A percentile compares a stretch with the other conserved stretches of the same genome.
Evolutionary conservation across 2,329 filamentous ascomycete species (phyloP).

Genomic region (Orbilia javanica): DNA sequence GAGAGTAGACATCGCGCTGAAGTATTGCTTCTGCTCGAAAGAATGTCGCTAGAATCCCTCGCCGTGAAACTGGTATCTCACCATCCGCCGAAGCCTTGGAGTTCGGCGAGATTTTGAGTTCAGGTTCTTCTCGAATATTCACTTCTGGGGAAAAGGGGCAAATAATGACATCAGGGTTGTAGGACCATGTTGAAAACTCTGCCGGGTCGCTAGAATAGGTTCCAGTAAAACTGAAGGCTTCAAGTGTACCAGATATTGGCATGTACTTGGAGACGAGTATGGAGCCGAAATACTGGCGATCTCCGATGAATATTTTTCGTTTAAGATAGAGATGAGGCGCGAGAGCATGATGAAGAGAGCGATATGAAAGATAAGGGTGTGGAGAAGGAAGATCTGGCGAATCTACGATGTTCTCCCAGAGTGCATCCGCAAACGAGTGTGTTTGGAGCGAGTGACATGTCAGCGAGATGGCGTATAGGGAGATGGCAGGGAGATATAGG

Average conservation of each 20-base stretch:
- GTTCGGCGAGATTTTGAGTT: conserved; percentile 57
- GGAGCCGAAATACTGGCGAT: conserved; percentile 59
- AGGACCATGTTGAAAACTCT: conserved; percentile 50
- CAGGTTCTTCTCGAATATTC: conserved; percentile 57
- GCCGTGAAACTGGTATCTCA: conserved; percentile 56
- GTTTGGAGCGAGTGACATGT: conserved; percentile 45
- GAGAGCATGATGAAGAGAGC: conserved; percentile 59
- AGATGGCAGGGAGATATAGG: conserved; percentile 49
- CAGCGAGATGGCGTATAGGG: conserved; percentile 48
- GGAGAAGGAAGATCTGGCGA: conserved; percentile 58
- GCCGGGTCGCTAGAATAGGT: neutral
- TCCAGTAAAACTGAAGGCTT: conserved; percentile 56
- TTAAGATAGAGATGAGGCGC: conserved; percentile 61
- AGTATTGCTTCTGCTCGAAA: conserved; percentile 57
- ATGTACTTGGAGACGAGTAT: conserved; percentile 60
- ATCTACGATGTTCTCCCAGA: conserved; percentile 54
- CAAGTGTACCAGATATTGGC: conserved; percentile 58
- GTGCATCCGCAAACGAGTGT: conserved; percentile 38
- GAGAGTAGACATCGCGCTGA: conserved; percentile 45
- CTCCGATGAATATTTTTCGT: conserved; percentile 60
- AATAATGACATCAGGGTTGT: conserved; percentile 48
- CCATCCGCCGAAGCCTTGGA: conserved; percentile 52
- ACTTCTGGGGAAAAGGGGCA: conserved; percentile 49
- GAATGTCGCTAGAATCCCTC: conserved; percentile 45
- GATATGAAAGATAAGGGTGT: conserved; percentile 59